Evolutionary conservation across 2,329 filamentous ascomycete species (phyloP).

Genomic region (Pestalotiopsis sp.): DNA sequence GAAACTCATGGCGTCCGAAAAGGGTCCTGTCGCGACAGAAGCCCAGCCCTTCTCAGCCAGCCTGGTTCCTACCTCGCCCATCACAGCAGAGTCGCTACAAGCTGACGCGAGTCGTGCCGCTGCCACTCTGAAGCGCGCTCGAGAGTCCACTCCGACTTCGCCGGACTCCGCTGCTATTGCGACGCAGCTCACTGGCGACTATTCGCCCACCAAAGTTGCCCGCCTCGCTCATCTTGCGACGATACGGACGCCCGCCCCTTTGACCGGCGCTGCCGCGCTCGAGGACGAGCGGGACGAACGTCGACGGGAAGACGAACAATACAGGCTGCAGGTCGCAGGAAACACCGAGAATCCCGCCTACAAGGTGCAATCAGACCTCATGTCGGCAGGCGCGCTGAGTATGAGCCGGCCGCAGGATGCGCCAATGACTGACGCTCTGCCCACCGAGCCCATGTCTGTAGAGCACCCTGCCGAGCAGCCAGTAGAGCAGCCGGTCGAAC

Average conservation of each 20-base stretch:
- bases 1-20: conserved; percentile 53
- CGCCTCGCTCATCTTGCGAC: conserved; percentile 44
- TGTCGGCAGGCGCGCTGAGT: conserved; percentile 49
- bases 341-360: conserved; percentile 56
- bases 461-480: conserved; percentile 14
- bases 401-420: conserved; percentile 59
- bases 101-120: conserved; percentile 35
- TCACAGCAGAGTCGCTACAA: conserved; percentile 41
- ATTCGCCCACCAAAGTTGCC: conserved; percentile 55
- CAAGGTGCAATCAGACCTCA: conserved; percentile 51
- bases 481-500: background rate
- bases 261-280: conserved; percentile 55
- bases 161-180: conserved; percentile 29
- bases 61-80: conserved; percentile 34
- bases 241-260: conserved; percentile 43
- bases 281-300: conserved; percentile 45
- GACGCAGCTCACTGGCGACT: conserved; percentile 35
- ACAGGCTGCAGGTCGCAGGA: conserved; percentile 39
- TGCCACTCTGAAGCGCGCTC: conserved; percentile 46
- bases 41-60: conserved; percentile 39
- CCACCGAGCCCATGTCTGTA: background rate
- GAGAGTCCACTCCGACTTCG: conserved; percentile 45
- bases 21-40: conserved; percentile 53
- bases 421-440: conserved; percentile 5
- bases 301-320: conserved; percentile 46